phyloP scores from a whole-genome alignment of 176 grass and related monocot species.

The Paspalum notatum region DNA sequence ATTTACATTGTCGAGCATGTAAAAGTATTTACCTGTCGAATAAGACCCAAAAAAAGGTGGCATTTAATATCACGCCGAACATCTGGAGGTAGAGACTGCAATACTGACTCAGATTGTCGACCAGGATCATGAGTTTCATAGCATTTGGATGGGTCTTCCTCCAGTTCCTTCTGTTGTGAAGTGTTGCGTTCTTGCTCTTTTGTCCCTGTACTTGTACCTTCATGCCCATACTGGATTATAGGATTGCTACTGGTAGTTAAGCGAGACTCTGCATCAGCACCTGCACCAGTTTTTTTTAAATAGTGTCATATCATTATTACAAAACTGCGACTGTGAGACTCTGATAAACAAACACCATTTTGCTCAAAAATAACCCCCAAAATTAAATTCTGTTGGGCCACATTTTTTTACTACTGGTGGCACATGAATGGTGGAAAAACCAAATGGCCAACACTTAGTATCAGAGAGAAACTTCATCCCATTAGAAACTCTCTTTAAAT shows the following conservation, averaged over 20 bases:
- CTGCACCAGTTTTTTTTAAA: background rate
- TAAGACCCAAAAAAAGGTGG: too few species aligned
- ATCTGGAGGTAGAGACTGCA: too few species aligned
- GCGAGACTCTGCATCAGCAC: background rate
- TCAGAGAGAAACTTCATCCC: background rate
- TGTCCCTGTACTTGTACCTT: background rate
- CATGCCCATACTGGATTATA: background rate
- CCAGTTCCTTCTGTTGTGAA: background rate
- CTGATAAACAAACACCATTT: background rate
- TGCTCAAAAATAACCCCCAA: background rate
- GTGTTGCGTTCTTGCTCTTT: background rate
- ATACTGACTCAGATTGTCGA: slow-evolving; percentile 16
- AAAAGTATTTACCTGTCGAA: too few species aligned
- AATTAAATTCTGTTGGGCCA: background rate
- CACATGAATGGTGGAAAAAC: too few species aligned
- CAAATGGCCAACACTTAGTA: background rate
- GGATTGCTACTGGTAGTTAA: background rate
- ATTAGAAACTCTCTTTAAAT: background rate
- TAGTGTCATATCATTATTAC: background rate
- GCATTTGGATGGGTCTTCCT: background rate
- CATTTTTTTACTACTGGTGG: too few species aligned
- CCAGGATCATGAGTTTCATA: background rate
- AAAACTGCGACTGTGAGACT: background rate
- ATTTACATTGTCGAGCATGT: too few species aligned
- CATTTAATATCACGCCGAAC: too few species aligned